Base-by-base conservation (phyloP, 495 filamentous ascomycete species). In the Penicillium verhagenii region DNA sequence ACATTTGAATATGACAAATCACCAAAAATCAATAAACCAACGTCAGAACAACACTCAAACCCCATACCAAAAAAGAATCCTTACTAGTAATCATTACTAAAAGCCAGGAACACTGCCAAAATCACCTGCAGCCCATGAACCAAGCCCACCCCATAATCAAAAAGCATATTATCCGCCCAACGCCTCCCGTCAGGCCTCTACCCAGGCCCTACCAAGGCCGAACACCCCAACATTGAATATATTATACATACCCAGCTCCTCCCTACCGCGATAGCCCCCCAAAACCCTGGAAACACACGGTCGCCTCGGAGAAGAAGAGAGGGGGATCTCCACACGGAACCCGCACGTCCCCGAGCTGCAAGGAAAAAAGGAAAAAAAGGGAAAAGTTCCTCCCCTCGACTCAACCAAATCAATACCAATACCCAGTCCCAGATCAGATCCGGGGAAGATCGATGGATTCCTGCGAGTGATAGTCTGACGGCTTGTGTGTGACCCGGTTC, bases 381-480 rank as follows among this genome's bases (percentile, higher is more conserved):
- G n/a, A n/a, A n/a, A n/a, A n/a, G n/a, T n/a, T n/a, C n/a, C n/a
- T 14, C 33, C 29, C 29, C 33, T 35, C 33, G 33, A 35, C 13
- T 35, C 33, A 35, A 16, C 11, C n/a, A n/a, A n/a, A n/a, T n/a
- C n/a, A n/a, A n/a, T n/a, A n/a, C n/a, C n/a, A n/a, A n/a, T n/a
- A n/a, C n/a, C n/a, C n/a, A n/a, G n/a, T n/a, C n/a, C n/a, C n/a
- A n/a, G 9, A 31, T 31, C 13, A 25, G 49, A 43, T 52, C 37
- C 11, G 37, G 49, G 49, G 49, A 20, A 52, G 18, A 42, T 40
- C n/a, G 35, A 48, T 35, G 13, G 21, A 8, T 52, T 64, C 43
- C 58, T 65, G 62, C 59, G 53, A 65, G 62, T 62, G 24, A 62
- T 57, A 28, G 46, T 11, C 40, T 62, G 59, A 65, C 59, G 54